phyloP scores from a whole-genome alignment of 2,329 filamentous ascomycete species.

The Diplocarpon rosae region DNA sequence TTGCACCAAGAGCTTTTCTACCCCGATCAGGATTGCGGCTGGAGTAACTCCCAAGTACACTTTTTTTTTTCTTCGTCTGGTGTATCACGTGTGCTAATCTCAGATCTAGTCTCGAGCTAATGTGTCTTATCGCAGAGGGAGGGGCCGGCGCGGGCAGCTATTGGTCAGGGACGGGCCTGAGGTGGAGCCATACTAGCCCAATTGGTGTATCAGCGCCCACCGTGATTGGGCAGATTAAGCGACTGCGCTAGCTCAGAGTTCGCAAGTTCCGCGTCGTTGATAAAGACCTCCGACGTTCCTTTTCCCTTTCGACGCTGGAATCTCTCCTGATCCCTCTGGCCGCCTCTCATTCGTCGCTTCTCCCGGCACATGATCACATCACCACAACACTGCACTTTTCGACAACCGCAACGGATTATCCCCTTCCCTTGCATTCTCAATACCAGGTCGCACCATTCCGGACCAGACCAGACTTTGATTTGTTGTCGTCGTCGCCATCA shows the following conservation, averaged over 20 bases:
- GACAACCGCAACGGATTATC: neutral
- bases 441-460: neutral
- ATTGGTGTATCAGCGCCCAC: neutral
- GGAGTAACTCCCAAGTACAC: neutral
- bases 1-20: no score
- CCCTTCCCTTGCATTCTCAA: no score
- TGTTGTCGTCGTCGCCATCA: no score
- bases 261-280: neutral
- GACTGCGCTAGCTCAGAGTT: no score
- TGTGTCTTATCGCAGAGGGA: no score
- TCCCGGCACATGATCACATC: neutral
- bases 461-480: no score
- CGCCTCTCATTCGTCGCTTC: conserved; percentile 5
- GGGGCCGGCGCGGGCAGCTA: no score
- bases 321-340: neutral
- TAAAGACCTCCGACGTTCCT: conserved; percentile 1
- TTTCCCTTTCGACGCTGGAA: neutral
- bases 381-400: neutral
- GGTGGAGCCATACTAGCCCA: neutral
- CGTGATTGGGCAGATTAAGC: no score
- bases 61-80: neutral
- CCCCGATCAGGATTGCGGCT: no score
- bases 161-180: neutral
- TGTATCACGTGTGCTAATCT: neutral
- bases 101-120: neutral